Evolutionary conservation across 176 grass and related monocot species (phyloP), one percentile per base, ranked within the genome.

Genomic region (Aegilops sharonensis): DNA sequence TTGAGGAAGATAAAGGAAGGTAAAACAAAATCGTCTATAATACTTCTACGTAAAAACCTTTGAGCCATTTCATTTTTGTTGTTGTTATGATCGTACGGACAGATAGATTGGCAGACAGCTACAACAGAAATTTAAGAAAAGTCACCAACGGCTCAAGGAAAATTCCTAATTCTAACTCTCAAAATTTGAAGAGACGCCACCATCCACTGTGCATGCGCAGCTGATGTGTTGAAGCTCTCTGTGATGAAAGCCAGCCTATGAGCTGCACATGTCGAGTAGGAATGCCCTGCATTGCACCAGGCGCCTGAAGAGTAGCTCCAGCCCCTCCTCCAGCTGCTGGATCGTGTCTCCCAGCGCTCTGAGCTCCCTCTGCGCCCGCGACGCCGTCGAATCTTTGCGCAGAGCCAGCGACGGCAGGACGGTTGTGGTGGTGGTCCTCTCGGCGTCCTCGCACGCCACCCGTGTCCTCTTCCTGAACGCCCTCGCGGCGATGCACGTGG

Each of bases 261-360:
- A 80, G 86, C 89, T 91, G 63, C 61, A 8, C 60, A 86, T 87
- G 79, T 93, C 86, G 8, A 89, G 92, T 63, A 93, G 65, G 54
- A 81, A 81, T 34, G 86, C 86, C 72, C 89, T 93, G 78, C 60
- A 77, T 5, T 91, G 83, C 83, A 91, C 77, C 32, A 93, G 43
- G 6, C 80, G 78, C 69, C 86, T 72, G 80, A 94, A 89, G 21
- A 89, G 71, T 11, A 79, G 66, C 65, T 91, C 89, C 31, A 89
- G n/a, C 68, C 79, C 87, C 15, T 84, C 81, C 80, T 94, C 89
- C 14, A 94, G 84, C 12, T 25, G 35, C 25, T 72, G 76, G 50
- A 91, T 85, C 25, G 67, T 94, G 63, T 87, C 78, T 17, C 86
- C 90, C 60, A 92, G 25, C 35, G 67, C 20, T 61, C 80, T 80